Conservation (phyloP, 2,329 filamentous ascomycete genomes). For the Albifimbria verrucaria region DNA sequence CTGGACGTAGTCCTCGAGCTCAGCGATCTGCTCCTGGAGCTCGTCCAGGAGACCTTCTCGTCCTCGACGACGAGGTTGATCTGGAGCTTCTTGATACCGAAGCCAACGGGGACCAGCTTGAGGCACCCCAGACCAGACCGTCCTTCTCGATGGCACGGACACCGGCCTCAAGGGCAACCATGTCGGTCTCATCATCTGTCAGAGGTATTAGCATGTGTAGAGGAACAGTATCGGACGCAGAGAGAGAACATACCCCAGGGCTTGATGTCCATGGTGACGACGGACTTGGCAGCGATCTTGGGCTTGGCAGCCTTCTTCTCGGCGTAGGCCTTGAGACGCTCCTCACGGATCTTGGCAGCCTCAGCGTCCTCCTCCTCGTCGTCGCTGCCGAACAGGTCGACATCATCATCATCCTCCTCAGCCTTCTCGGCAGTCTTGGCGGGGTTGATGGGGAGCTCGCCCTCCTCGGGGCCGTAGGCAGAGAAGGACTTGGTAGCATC, state of each 20-base stretch:
- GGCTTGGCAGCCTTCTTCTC: slow-evolving; percentile 95
- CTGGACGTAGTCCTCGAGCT: slow-evolving; percentile 93
- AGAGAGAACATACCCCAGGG: slow-evolving; percentile 78
- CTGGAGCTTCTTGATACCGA: slow-evolving; percentile 99
- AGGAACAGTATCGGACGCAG: too few species aligned
- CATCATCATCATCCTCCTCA: slow-evolving; percentile 50
- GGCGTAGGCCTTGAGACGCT: slow-evolving; percentile 88
- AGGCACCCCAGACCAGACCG: slow-evolving; percentile 92
- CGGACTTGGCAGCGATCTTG: slow-evolving; percentile 91
- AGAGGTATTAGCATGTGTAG: not conserved
- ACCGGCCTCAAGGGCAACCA: slow-evolving; percentile 73
- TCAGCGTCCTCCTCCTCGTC: slow-evolving; percentile 93
- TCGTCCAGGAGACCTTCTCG: slow-evolving; percentile 90
- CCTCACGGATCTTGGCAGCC: slow-evolving; percentile 78
- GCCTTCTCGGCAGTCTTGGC: slow-evolving; percentile 60
- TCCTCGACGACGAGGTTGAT: slow-evolving; percentile 98
- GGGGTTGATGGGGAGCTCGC: slow-evolving; percentile 77
- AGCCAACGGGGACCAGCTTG: slow-evolving; percentile 86
- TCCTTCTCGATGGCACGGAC: slow-evolving; percentile 87
- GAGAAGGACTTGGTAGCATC: slow-evolving; percentile 87
- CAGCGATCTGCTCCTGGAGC: slow-evolving; percentile 78
- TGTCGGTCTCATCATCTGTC: slow-evolving; percentile 87
- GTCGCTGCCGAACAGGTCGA: slow-evolving; percentile 91
- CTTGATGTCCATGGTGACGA: slow-evolving; percentile 96
- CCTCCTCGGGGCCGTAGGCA: slow-evolving; percentile 82